These are phyloP conservation scores for Taphrina sp. DNA, from an alignment of 1,139 yeast genomes.

Conservation along the genomic window DNA sequence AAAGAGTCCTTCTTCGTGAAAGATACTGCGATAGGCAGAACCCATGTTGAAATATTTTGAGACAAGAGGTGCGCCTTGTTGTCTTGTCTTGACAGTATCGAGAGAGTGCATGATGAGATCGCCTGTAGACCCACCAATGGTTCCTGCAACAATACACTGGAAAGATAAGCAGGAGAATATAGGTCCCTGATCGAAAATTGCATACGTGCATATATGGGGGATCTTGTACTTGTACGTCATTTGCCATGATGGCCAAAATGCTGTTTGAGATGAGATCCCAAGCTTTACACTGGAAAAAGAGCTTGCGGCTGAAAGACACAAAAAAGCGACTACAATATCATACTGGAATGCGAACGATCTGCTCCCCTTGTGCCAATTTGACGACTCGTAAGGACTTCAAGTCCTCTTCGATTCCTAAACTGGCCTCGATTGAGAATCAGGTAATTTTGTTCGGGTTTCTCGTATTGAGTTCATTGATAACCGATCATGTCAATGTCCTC, in stretches of 20 bases:
- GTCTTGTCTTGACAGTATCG: conserved; percentile 94
- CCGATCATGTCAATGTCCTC: too few relatives aligned
- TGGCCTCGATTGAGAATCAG: too few relatives aligned
- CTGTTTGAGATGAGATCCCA: too few relatives aligned
- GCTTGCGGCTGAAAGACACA: too few relatives aligned
- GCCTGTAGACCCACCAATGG: conserved; percentile 90
- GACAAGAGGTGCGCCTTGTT: conserved; percentile 80
- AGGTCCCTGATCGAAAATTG: conserved; percentile 31
- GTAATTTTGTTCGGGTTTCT: too few relatives aligned
- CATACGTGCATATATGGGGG: conserved; percentile 21
- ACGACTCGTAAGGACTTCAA: too few relatives aligned
- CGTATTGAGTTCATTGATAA: too few relatives aligned
- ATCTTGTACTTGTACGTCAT: conserved; percentile 8
- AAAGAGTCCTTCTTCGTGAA: conserved; percentile 76
- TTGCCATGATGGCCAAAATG: background rate
- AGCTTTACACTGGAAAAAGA: too few relatives aligned
- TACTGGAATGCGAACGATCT: too few relatives aligned
- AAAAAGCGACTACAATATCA: too few relatives aligned
- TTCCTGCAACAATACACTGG: conserved; percentile 70
- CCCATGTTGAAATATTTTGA: conserved; percentile 65
- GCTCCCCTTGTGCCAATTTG: too few relatives aligned
- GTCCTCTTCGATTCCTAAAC: too few relatives aligned
- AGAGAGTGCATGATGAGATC: conserved; percentile 92
- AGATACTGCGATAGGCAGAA: conserved; percentile 69
- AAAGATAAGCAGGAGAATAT: background rate